Evolutionary conservation across 805 yeast species (phyloP).

Genomic region (Candida golubevii): DNA sequence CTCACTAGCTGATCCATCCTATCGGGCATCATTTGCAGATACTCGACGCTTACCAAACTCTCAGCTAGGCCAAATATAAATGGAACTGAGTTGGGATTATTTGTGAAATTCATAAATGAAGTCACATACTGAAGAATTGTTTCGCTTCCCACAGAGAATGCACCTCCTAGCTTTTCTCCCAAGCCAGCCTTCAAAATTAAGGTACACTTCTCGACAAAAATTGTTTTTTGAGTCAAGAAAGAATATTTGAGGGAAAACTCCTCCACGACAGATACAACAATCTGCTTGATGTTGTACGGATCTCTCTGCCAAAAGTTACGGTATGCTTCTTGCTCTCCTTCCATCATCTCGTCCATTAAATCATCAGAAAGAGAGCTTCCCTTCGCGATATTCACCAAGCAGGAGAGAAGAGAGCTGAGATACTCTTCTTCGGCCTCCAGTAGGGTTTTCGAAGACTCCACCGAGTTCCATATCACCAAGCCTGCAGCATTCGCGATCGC

Average conservation of each 20-base stretch:
- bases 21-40: slow-evolving; percentile 25
- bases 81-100: slow-evolving; percentile 34
- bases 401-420: slow-evolving; percentile 52
- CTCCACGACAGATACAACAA: slow-evolving; percentile 38
- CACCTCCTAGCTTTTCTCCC: slow-evolving; percentile 58
- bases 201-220: slow-evolving; percentile 60
- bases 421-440: slow-evolving; percentile 38
- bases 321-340: slow-evolving; percentile 23
- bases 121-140: slow-evolving; percentile 7
- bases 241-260: slow-evolving; percentile 39
- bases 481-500: slow-evolving; percentile 17
- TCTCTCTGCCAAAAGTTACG: slow-evolving; percentile 47
- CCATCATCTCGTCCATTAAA: slow-evolving; percentile 35
- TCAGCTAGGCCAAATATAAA: slow-evolving; percentile 44
- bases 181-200: slow-evolving; percentile 61
- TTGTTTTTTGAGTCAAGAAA: slow-evolving; percentile 38
- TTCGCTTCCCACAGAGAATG: slow-evolving; percentile 48
- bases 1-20: slow-evolving; percentile 35
- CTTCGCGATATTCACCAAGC: slow-evolving; percentile 67
- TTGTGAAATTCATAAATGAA: slow-evolving; percentile 10
- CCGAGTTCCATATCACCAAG: slow-evolving; percentile 5
- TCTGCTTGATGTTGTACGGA: slow-evolving; percentile 40
- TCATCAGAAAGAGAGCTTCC: slow-evolving; percentile 61
- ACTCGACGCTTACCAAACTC: slow-evolving; percentile 38
- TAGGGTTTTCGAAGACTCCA: slow-evolving; percentile 12